Evolutionary conservation across 2,329 filamentous ascomycete genomes (phyloP), one percentile per base, ranked within the genome.

Genomic region (Fusarium setosum): DNA sequence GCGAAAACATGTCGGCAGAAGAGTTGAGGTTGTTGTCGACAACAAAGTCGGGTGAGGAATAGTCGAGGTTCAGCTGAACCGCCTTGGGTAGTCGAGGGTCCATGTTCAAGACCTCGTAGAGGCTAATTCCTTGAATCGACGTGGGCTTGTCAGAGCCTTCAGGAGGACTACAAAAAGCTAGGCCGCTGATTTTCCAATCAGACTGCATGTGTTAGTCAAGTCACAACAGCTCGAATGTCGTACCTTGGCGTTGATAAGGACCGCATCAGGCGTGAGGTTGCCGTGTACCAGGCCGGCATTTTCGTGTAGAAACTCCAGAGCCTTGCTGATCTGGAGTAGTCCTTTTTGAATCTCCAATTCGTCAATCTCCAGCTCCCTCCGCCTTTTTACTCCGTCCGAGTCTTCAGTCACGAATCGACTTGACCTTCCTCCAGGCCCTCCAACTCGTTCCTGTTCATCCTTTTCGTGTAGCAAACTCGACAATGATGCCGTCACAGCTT

Each of bases 301-400:
- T 75, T 98, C 95, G 75, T 98, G 95, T 61, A 98, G 81, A 75
- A 98, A 98, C 78, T 98, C 95, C 26, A 98, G 83, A 4, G 94
- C 95, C 76, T 97, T 97, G 73, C 91, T 94, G 65, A 99, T 87
- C 77, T 99, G 96, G 61, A 98, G 81, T 64, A 99, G 78, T 0
- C 96, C 96, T 79, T 99, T 99, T 77, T 99, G 96, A 71, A 98
- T 96, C 79, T 99, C 96, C 59, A 99, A 82, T 80, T 98, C 96
- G 75, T 99, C 96, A 63, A 99, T 93, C 76, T 98, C 95, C 13
- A 97, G 79, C 73, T 98, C 94, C 70, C 92, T 86, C 71, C 93
- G 84, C 70, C 89, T 86, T 67, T 88, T 85, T 48, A 88, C 88
- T 32, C 92, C 92, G 68, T 94, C 90, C 1, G 90, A 83, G 68